Evolutionary conservation across 2,329 filamentous ascomycete species (phyloP).

Genomic region (Volutella citrinella): DNA sequence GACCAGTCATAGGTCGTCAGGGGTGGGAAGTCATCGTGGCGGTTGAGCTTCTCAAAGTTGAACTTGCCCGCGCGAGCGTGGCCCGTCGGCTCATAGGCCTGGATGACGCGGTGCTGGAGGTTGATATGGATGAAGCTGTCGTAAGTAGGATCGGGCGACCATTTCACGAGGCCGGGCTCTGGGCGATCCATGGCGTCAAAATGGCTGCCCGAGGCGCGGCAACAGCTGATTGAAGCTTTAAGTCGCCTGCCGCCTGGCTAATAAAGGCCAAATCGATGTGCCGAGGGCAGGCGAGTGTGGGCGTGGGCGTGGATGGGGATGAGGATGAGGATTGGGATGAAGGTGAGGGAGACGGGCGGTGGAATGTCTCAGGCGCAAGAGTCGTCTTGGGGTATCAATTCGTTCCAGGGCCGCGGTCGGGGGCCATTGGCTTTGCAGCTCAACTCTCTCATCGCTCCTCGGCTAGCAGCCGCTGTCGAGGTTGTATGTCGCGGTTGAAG

Average conservation of each 20-base stretch:
- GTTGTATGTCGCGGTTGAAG: slow-evolving; percentile 4
- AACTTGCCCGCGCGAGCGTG: slow-evolving; percentile 55
- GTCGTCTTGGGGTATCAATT: too few species aligned
- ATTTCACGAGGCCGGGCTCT: slow-evolving; percentile 62
- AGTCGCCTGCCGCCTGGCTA: too few species aligned
- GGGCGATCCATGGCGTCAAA: slow-evolving; percentile 51
- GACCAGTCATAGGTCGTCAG: slow-evolving; percentile 68
- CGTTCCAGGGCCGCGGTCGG: slow-evolving; percentile 3
- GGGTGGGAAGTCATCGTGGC: slow-evolving; percentile 61
- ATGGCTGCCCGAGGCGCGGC: slow-evolving; percentile 2
- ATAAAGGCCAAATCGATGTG: too few species aligned
- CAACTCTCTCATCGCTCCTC: slow-evolving; percentile 12
- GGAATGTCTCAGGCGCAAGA: too few species aligned
- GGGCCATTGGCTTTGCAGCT: slow-evolving; percentile 10
- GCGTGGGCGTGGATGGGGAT: not conserved
- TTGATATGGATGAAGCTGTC: slow-evolving; percentile 66
- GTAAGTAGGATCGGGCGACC: slow-evolving; percentile 57
- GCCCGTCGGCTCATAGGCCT: slow-evolving; percentile 61
- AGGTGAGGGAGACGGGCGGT: too few species aligned
- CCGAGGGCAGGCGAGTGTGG: not conserved
- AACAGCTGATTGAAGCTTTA: too few species aligned
- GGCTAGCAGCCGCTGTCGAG: slow-evolving; percentile 5
- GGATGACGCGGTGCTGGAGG: slow-evolving; percentile 59
- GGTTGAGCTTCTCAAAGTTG: slow-evolving; percentile 54
- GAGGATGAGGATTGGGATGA: slow-evolving; percentile 3